Evolutionary conservation across 2,329 filamentous ascomycete genomes (phyloP), one percentile per base, ranked within the genome.

Genomic region (Magnaporthales sp.): DNA sequence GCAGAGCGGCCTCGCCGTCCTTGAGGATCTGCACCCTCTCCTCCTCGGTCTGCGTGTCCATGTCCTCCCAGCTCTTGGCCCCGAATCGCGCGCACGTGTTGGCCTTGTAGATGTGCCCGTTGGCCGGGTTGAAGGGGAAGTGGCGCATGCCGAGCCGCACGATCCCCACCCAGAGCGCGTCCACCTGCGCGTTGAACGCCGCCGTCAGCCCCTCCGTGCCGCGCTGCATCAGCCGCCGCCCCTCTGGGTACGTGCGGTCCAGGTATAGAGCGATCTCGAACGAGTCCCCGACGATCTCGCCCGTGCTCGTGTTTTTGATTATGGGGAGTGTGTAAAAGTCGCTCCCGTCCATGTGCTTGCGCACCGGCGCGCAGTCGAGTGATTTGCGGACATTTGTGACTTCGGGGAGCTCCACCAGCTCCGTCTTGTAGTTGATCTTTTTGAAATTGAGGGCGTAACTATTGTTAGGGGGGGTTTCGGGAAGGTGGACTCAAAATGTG

Each of bases 191-290:
- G 68, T 89, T 89, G 74, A 88, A 88, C 2, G 68, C 74, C 80
- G 62, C 68, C 68, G 67, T 77, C 84, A 65, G 81, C 79, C 19
- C 84, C 75, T 7, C 68, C 74, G 62, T 75, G 73, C 74, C 73
- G 3, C 73, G 63, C 0, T 81, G 81, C 70, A 89, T 84, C 2
- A 89, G 77, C 62, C 79, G 73, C 0, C 80, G 79, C 1, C 72
- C 76, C 31, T 74, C 67, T 0, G 85, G 84, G 66, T 84, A 87
- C 0, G 73, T 78, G 1, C 79, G 75, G 27, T 89, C 81, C 1
- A 90, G 78, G 70, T 88, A 84, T 29, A 82, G 74, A 7, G 87
- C 88, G 68, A 90, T 90, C 65, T 89, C 87, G 71, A 89, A 88
- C 2, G 86, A 86, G 75, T 90, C 88, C 5, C 87, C 87, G 2